Percentiles rank a stretch among this genome's conserved stretches.
Conservation (phyloP, 1,284 basidiomycete species). For the Ceratobasidium sp. region DNA sequence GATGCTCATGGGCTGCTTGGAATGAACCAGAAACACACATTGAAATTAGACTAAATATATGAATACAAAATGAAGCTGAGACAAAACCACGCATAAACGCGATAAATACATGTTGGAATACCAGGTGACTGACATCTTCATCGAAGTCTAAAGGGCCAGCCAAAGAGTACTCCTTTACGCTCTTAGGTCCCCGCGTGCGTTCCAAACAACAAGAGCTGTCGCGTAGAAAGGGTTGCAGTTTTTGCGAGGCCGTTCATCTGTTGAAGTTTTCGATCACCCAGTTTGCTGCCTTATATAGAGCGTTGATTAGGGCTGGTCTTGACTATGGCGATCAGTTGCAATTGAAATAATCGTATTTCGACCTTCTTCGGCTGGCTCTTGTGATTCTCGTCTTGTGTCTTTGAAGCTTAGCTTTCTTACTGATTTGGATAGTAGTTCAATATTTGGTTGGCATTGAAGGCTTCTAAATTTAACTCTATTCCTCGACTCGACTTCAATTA, state of each 20-base stretch:
- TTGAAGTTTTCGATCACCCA: conserved; percentile 31
- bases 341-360: background rate
- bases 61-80: background rate
- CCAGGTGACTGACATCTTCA: conserved; percentile 42
- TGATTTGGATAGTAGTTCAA: too few relatives aligned
- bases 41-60: too few relatives aligned
- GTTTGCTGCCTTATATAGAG: conserved; percentile 13
- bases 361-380: background rate
- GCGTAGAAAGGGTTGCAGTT: conserved; percentile 36
- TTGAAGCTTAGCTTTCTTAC: too few relatives aligned
- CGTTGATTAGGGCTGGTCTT: conserved; percentile 23
- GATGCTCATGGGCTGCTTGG: conserved; percentile 64
- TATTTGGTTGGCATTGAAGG: too few relatives aligned
- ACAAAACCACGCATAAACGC: background rate
- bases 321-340: background rate
- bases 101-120: conserved; percentile 29
- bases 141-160: conserved; percentile 40
- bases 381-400: background rate
- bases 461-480: too few relatives aligned
- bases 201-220: conserved; percentile 37
- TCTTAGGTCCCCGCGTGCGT: conserved; percentile 33
- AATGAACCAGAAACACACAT: conserved; percentile 25
- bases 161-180: conserved; percentile 39
- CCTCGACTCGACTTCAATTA: too few relatives aligned
- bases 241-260: conserved; percentile 38